Evolutionary conservation across 164 flowering plant species (phyloP).

Genomic region (Liriodendron chinense): DNA sequence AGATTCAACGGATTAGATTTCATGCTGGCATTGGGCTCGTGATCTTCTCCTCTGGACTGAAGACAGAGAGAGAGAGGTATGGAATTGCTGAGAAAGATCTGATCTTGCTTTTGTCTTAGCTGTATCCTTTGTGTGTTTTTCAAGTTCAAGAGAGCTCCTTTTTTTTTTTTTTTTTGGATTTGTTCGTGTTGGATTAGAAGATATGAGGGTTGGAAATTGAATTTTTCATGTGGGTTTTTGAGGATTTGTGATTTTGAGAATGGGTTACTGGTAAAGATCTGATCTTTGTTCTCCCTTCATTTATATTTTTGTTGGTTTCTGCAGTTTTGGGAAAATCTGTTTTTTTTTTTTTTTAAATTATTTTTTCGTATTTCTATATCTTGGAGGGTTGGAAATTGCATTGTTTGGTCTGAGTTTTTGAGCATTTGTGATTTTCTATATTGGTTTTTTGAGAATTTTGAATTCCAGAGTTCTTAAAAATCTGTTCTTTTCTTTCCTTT

Average conservation of each 20-base stretch:
- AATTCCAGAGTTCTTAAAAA: too few relatives aligned
- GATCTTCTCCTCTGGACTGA: background rate
- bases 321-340: too few relatives aligned
- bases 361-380: background rate
- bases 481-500: too few relatives aligned
- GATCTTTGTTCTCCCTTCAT: background rate
- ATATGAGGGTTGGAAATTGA: background rate
- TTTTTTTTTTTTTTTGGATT: background rate
- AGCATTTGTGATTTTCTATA: too few relatives aligned
- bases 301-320: background rate
- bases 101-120: background rate
- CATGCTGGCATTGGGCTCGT: background rate
- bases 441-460: too few relatives aligned
- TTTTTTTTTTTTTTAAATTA: too few relatives aligned
- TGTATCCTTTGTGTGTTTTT: background rate
- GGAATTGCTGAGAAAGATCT: background rate
- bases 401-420: too few relatives aligned
- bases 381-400: background rate
- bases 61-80: background rate
- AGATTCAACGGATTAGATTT: background rate
- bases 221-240: slow-evolving; percentile 10
- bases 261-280: background rate
- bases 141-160: background rate
- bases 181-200: background rate
- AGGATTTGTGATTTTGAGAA: background rate